Percentiles rank a stretch among this genome's conserved stretches.
phyloP scores from a whole-genome alignment of 768 basidiomycete species.

The Macrolepiota albuminosa region DNA sequence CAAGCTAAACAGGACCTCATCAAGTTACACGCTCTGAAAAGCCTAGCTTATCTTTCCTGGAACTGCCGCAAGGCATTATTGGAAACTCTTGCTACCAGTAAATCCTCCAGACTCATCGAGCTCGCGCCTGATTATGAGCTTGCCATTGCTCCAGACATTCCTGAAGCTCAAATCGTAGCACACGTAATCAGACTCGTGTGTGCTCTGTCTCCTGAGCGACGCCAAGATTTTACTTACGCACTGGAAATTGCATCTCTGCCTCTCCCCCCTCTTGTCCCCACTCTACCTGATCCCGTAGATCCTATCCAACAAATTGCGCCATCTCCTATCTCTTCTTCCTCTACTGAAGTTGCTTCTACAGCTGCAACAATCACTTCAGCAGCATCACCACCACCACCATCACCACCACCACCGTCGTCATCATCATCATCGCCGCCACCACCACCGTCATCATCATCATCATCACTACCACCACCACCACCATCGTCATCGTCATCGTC shows the following conservation, averaged over 20 bases:
- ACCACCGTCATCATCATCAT: neutral
- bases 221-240: neutral
- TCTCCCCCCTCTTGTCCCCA: neutral
- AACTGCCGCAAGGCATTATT: neutral
- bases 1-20: slow-evolving; percentile 1
- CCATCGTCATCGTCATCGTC: neutral
- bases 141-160: neutral
- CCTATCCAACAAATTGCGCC: neutral
- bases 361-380: neutral
- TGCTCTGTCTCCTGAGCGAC: neutral
- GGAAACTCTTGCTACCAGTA: neutral
- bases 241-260: neutral
- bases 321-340: neutral
- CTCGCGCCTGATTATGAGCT: neutral
- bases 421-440: neutral
- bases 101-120: neutral
- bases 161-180: neutral
- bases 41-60: neutral
- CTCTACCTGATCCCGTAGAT: neutral
- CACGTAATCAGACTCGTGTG: neutral
- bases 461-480: neutral
- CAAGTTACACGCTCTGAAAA: neutral
- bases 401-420: neutral
- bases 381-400: neutral
- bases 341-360: neutral